These are phyloP conservation scores for Mucor saturninus DNA, from an alignment of 371 early-diverging fungal species.

Conservation along the genomic window DNA sequence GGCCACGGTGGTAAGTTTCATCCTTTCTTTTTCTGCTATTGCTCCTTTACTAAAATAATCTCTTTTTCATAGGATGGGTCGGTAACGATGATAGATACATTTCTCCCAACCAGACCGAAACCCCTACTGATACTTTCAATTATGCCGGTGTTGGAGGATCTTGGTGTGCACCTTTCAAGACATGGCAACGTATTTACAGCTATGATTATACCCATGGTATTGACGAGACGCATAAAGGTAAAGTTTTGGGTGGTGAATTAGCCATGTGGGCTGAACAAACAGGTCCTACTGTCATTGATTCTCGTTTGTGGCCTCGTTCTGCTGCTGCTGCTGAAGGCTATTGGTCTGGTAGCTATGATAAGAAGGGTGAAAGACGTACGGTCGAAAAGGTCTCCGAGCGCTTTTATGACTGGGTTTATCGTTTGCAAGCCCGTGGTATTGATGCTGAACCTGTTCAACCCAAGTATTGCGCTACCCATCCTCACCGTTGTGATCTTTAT, in stretches of 20 bases:
- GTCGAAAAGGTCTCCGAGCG: constrained; percentile 37
- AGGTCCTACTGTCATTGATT: constrained; percentile 66
- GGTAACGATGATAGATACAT: constrained; percentile 47
- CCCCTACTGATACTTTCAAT: constrained; percentile 39
- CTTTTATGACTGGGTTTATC: constrained; percentile 49
- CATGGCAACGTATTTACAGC: constrained; percentile 80
- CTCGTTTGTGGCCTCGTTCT: constrained; percentile 74
- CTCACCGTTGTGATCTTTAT: constrained; percentile 55
- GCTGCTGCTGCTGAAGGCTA: constrained; percentile 75
- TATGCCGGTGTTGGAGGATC: constrained; percentile 63
- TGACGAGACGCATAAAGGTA: constrained; percentile 50
- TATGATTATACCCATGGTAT: constrained; percentile 69
- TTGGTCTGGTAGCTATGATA: constrained; percentile 75
- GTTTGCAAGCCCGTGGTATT: constrained; percentile 71
- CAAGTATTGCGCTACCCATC: constrained; percentile 72
- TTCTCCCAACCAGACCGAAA: constrained; percentile 40
- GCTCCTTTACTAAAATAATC: too few relatives aligned
- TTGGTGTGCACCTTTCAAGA: constrained; percentile 71
- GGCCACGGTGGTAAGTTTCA: constrained; percentile 55
- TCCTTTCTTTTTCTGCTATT: too few relatives aligned
- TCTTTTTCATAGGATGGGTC: constrained; percentile 31
- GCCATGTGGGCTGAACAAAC: constrained; percentile 79
- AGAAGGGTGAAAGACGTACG: constrained; percentile 47
- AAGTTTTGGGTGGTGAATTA: constrained; percentile 55
- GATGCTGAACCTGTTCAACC: constrained; percentile 71